Conservation (phyloP, 257 asterid genomes). For the Buddleja alternifolia region DNA sequence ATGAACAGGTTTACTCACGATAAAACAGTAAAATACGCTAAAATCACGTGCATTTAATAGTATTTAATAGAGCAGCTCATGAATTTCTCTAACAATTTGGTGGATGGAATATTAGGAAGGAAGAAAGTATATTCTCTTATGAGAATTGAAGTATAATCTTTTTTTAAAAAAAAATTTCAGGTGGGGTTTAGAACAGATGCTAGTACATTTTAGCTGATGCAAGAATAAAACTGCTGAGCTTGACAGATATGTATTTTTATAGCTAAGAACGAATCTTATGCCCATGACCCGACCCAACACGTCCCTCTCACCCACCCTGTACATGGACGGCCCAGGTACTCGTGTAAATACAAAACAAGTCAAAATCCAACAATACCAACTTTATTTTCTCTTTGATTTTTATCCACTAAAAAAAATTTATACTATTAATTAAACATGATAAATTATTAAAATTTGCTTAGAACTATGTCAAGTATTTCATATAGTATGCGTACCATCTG, state of each 20-base stretch:
- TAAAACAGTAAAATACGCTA: no score
- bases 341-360: slow-evolving; percentile 23
- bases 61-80: no score
- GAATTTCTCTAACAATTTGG: background rate
- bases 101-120: background rate
- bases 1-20: no score
- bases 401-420: no score
- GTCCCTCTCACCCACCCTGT: slow-evolving; percentile 34
- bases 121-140: slow-evolving; percentile 35
- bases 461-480: no score
- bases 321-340: slow-evolving; percentile 29
- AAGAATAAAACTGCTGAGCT: slow-evolving; percentile 34
- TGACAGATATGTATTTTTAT: slow-evolving; percentile 31
- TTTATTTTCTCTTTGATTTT: background rate
- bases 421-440: no score
- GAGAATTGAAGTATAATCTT: slow-evolving; percentile 25
- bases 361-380: slow-evolving; percentile 25
- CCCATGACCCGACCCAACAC: slow-evolving; percentile 38
- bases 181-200: slow-evolving; percentile 43
- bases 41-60: no score
- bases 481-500: no score
- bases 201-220: slow-evolving; percentile 31
- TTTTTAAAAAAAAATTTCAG: slow-evolving; percentile 2
- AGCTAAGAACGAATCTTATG: slow-evolving; percentile 57
- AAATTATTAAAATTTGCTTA: no score